Evolutionary conservation across 805 yeast species (phyloP).

Genomic region (Ogataea pilisensis): DNA sequence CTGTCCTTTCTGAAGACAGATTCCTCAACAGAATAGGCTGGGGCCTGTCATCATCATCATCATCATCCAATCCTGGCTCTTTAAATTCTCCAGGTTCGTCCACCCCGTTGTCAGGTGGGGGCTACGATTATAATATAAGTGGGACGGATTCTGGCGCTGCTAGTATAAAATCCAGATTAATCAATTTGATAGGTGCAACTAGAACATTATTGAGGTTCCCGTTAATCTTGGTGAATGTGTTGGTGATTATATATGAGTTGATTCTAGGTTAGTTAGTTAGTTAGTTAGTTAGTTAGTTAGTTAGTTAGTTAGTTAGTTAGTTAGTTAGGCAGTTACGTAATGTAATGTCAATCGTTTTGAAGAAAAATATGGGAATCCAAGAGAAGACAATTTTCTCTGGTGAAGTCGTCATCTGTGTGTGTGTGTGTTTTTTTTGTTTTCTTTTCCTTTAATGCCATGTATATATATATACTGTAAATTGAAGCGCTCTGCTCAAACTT

Average conservation of each 20-base stretch:
- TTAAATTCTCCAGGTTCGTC: constrained; percentile 11
- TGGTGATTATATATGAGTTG: constrained; percentile 50
- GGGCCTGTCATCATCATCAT: no score
- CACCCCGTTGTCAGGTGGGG: constrained; percentile 24
- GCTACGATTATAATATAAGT: constrained; percentile 19
- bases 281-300: background rate
- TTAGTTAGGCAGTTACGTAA: background rate
- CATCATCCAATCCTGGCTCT: constrained; percentile 33
- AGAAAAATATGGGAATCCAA: no score
- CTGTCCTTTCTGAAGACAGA: constrained; percentile 57
- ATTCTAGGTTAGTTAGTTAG: constrained; percentile 38
- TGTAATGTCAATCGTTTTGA: no score
- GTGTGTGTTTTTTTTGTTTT: no score
- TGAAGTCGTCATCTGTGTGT: no score
- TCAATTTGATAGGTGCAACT: constrained; percentile 54
- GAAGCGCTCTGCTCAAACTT: no score
- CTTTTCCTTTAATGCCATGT: no score
- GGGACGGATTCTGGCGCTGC: constrained; percentile 8
- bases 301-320: background rate
- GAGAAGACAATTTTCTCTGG: no score
- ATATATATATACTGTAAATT: no score
- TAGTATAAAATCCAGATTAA: constrained; percentile 41
- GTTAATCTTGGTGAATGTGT: constrained; percentile 45
- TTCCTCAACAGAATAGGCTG: constrained; percentile 47
- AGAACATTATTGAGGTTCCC: constrained; percentile 57